Percentiles rank a stretch among this genome's conserved stretches.
phyloP scores from a whole-genome alignment of 2,329 filamentous ascomycete species.

The Aspergillus pseudotamarii region DNA sequence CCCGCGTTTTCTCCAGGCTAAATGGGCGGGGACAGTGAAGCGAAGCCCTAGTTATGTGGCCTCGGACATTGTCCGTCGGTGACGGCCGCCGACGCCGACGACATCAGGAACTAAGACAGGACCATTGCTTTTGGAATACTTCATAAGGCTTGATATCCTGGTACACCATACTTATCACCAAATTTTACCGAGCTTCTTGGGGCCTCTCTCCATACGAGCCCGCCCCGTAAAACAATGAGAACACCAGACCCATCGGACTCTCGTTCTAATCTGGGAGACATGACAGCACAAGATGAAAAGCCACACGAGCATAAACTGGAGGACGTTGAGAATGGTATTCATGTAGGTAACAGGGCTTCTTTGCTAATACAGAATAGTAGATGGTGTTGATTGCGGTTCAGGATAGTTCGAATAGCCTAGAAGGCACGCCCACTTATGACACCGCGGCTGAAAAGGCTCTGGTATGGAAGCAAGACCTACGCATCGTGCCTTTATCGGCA shows the following conservation, averaged over 20 bases:
- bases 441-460: not conserved
- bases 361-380: not conserved
- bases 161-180: no score
- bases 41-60: not conserved
- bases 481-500: slow-evolving; percentile 2
- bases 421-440: not conserved
- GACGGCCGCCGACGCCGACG: not conserved
- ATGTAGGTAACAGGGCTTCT: not conserved
- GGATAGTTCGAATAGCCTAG: not conserved
- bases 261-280: not conserved
- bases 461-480: not conserved
- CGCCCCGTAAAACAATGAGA: no score
- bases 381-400: not conserved
- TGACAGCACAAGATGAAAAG: not conserved
- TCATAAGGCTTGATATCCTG: no score
- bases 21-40: not conserved
- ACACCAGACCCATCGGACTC: no score
- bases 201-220: no score
- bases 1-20: not conserved
- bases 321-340: not conserved
- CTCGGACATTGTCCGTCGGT: not conserved
- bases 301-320: not conserved
- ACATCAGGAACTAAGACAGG: no score
- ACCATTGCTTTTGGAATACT: no score
- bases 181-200: no score